Conservation (phyloP, 345 rosid species). For the Theobroma cacao region DNA sequence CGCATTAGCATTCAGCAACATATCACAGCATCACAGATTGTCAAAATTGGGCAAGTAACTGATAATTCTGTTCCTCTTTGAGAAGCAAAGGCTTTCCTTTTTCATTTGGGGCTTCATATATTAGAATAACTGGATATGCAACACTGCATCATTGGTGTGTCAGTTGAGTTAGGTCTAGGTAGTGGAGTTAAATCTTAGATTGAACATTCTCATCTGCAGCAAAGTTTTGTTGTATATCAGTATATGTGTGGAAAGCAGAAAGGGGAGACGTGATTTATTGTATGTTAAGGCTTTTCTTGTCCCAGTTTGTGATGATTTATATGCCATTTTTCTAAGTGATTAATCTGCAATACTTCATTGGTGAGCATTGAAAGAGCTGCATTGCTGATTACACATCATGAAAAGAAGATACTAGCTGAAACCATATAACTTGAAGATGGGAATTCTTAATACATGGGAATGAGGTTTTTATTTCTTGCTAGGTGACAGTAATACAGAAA, state of each 20-base stretch:
- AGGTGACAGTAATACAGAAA: neutral
- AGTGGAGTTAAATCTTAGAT: neutral
- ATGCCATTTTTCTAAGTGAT: neutral
- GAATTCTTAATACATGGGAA: conserved; percentile 12
- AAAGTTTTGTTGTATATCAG: neutral
- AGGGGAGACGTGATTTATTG: neutral
- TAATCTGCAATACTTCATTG: neutral
- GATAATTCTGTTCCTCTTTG: conserved; percentile 1
- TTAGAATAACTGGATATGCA: neutral
- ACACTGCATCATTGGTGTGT: neutral
- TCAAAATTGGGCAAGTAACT: neutral
- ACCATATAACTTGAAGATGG: neutral
- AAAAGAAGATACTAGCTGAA: conserved; percentile 24
- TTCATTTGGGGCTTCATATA: neutral
- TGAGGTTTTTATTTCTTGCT: conserved; percentile 8
- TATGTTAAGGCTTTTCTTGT: neutral
- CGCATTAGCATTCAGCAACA: neutral
- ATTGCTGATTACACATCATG: neutral
- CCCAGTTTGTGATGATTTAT: neutral
- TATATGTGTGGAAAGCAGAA: neutral
- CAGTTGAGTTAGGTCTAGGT: neutral
- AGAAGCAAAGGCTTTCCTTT: neutral
- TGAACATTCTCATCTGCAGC: neutral
- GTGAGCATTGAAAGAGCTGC: conserved; percentile 4
- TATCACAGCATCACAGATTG: neutral